These are phyloP conservation scores for Lentithecium fluviatile DNA, from an alignment of 495 filamentous ascomycete genomes.

Conservation along the genomic window DNA sequence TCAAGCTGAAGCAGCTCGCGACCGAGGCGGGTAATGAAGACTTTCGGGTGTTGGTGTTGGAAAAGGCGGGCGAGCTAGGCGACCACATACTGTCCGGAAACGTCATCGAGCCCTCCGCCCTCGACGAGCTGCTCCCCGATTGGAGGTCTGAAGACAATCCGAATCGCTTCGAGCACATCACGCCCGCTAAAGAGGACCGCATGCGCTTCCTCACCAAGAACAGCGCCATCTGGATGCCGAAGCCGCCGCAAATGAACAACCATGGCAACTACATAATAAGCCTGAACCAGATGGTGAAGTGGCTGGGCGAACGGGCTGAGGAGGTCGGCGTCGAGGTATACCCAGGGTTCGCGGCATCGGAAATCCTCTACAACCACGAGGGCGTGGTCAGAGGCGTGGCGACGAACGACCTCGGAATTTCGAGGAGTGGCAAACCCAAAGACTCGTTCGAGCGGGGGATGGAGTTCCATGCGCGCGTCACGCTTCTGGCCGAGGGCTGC, in stretches of 20 bases:
- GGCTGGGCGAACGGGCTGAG: slow-evolving; percentile 92
- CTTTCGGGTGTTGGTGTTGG: slow-evolving; percentile 86
- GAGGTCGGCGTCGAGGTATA: slow-evolving; percentile 98
- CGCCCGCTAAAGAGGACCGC: slow-evolving; percentile 75
- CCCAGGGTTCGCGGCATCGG: slow-evolving; percentile 90
- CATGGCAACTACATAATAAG: slow-evolving; percentile 97
- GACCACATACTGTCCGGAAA: slow-evolving; percentile 96
- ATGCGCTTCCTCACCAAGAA: slow-evolving; percentile 95
- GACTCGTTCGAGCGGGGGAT: slow-evolving; percentile 93
- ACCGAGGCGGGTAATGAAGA: slow-evolving; percentile 95
- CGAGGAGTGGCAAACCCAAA: slow-evolving; percentile 78
- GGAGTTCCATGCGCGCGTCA: slow-evolving; percentile 95
- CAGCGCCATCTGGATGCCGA: slow-evolving; percentile 72
- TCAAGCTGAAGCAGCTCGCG: slow-evolving; percentile 91
- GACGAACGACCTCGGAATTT: slow-evolving; percentile 90
- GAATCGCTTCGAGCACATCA: slow-evolving; percentile 77
- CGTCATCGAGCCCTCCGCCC: slow-evolving; percentile 84
- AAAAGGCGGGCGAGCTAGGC: slow-evolving; percentile 94
- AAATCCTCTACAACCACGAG: slow-evolving; percentile 82
- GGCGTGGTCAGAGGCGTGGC: slow-evolving; percentile 92
- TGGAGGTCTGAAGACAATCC: slow-evolving; percentile 88
- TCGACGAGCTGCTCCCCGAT: slow-evolving; percentile 89
- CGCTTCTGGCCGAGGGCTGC: slow-evolving; percentile 93
- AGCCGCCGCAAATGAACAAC: slow-evolving; percentile 97
- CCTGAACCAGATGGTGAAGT: slow-evolving; percentile 89